Percentiles rank a stretch among this genome's conserved stretches.
Evolutionary conservation across 2,329 filamentous ascomycete species (phyloP).

Genomic region (Setomelanomma holmii): DNA sequence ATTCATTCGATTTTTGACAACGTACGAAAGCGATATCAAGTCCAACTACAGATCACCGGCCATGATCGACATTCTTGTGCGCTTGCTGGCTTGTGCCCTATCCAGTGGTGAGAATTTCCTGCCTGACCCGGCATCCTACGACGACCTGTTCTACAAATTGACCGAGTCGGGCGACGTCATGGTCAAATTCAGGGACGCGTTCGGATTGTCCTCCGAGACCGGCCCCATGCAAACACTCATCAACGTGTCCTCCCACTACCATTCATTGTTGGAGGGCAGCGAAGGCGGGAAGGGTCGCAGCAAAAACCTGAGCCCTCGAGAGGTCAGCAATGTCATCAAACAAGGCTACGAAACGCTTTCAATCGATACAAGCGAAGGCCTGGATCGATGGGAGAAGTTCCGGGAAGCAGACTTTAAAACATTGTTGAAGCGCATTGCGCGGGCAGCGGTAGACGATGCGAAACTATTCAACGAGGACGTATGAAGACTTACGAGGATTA

Average conservation of each 20-base stretch:
- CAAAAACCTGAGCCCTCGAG: conserved; percentile 77
- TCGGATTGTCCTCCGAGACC: conserved; percentile 56
- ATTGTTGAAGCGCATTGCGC: conserved; percentile 84
- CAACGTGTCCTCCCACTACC: conserved; percentile 84
- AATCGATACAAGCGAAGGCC: conserved; percentile 85
- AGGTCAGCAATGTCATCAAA: conserved; percentile 92
- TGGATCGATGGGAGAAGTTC: conserved; percentile 86
- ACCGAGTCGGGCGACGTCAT: conserved; percentile 89
- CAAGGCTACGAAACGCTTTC: conserved; percentile 94
- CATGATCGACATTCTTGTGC: conserved; percentile 79
- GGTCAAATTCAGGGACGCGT: conserved; percentile 80
- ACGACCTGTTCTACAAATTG: conserved; percentile 98
- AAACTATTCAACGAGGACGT: conserved; percentile 54
- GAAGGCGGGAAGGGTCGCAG: conserved; percentile 58
- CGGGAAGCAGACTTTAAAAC: conserved; percentile 85
- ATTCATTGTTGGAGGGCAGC: conserved; percentile 74
- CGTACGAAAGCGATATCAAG: conserved; percentile 81
- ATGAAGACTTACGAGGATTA: too few relatives aligned
- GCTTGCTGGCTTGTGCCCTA: conserved; percentile 82
- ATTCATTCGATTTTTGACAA: conserved; percentile 87
- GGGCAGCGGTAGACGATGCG: conserved; percentile 77
- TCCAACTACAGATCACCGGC: conserved; percentile 71
- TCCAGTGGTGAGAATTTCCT: conserved; percentile 90
- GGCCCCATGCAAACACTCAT: conserved; percentile 82
- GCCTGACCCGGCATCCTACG: conserved; percentile 84